These are phyloP conservation scores for Cordyceps tenuipes DNA, from an alignment of 2,329 filamentous ascomycete genomes.

Conservation along the genomic window DNA sequence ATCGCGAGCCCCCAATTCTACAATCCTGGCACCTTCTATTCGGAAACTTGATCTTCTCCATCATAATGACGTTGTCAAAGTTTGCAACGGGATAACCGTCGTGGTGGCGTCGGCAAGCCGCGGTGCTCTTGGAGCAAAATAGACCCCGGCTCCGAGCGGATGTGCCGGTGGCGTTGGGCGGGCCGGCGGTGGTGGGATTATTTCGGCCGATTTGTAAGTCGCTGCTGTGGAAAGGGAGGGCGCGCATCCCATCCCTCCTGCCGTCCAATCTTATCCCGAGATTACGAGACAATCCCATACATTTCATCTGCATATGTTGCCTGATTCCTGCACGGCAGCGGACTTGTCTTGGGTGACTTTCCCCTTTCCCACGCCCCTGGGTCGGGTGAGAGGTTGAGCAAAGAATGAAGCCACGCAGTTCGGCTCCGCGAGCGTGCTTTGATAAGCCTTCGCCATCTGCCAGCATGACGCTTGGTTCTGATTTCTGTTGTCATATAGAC, in stretches of 20 bases:
- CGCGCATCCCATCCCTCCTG: no score
- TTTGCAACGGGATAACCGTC: no score
- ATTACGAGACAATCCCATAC: neutral
- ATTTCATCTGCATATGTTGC: neutral
- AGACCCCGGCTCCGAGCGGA: neutral
- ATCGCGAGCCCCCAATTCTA: no score
- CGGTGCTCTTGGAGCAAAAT: no score
- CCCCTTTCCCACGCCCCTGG: neutral
- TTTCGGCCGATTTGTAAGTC: neutral
- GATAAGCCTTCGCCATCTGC: neutral
- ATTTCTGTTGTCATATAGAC: neutral
- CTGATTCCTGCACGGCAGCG: neutral
- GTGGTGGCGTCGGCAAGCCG: no score
- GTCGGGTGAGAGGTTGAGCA: neutral
- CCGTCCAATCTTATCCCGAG: neutral
- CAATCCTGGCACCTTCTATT: no score
- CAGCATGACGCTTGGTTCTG: neutral
- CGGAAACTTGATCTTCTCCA: no score
- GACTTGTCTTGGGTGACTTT: neutral
- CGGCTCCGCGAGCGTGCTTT: neutral
- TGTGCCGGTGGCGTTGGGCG: neutral
- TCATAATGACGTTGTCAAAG: no score
- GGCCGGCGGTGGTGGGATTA: neutral
- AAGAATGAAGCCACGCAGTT: neutral
- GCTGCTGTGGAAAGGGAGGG: no score